These are phyloP conservation scores for Populus tomentosa DNA, from an alignment of 441 rosid species.

Conservation along the genomic window DNA sequence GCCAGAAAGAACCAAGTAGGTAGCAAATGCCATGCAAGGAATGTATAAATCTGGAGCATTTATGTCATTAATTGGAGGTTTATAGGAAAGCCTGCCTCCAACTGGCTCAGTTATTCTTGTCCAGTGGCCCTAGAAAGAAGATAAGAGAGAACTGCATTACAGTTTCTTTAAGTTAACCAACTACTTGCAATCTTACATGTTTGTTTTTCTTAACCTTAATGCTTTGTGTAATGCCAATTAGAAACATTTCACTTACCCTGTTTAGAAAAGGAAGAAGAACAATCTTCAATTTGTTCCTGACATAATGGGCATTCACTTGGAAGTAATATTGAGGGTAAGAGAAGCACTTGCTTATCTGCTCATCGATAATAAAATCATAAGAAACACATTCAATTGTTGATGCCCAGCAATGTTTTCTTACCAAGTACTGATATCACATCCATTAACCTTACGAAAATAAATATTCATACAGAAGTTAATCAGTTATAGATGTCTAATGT, in stretches of 20 bases:
- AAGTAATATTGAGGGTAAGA: conserved; percentile 49
- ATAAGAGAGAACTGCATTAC: background rate
- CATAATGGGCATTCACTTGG: conserved; percentile 46
- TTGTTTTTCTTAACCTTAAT: background rate
- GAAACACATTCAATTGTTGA: background rate
- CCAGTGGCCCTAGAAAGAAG: conserved; percentile 36
- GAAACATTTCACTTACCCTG: conserved; percentile 22
- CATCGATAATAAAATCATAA: background rate
- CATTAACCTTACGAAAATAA: too few relatives aligned
- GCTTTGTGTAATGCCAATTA: background rate
- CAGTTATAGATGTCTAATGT: too few relatives aligned
- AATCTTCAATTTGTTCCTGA: conserved; percentile 46
- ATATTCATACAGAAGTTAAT: too few relatives aligned
- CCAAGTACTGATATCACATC: background rate
- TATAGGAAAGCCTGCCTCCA: conserved; percentile 39
- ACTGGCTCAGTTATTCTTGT: conserved; percentile 43
- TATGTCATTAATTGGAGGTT: conserved; percentile 39
- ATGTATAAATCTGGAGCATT: conserved; percentile 55
- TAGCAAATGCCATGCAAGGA: conserved; percentile 46
- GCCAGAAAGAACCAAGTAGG: conserved; percentile 44
- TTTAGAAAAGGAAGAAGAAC: conserved; percentile 44
- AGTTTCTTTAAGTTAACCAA: background rate
- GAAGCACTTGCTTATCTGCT: conserved; percentile 39
- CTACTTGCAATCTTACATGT: too few relatives aligned
- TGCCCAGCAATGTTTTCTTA: background rate